Base-by-base conservation (phyloP, 768 basidiomycete genomes). In the Trametes cubensis region DNA sequence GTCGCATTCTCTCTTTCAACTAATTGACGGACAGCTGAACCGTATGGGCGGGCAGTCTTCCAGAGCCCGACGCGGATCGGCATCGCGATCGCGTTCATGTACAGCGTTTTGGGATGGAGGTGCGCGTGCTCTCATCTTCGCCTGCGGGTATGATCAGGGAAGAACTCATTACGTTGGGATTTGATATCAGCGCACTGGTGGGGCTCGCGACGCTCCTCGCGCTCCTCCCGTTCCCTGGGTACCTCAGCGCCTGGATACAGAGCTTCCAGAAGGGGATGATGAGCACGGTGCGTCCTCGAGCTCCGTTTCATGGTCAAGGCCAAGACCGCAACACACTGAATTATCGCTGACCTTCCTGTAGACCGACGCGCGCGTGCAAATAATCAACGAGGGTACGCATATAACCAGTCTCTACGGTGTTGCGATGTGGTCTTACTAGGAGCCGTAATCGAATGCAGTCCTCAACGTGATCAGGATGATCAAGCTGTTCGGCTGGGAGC, bases 101-200 rank as follows among this genome's bases (percentile, higher is more conserved):
- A 81, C 65, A 57, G 39, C 4, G 75, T 83, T 41, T 74, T 84
- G 30, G 80, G 79, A 26, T 83, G 81, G 81, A 79, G 78, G 75
- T 78, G 58, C 50, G 75, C 41, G 3, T n/a, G 3, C 18, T 1
- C 10, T n/a, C n/a, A n/a, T n/a, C n/a, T n/a, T n/a, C n/a, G n/a
- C n/a, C n/a, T n/a, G n/a, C n/a, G n/a, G n/a, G n/a, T n/a, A n/a
- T n/a, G n/a, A n/a, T n/a, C n/a, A n/a, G n/a, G n/a, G n/a, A n/a
- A n/a, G 17, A 18, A 15, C 28, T 20, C 15, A 26, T 28, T 6
- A 3, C 20, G 45, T 52, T 26, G 53, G 20, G 42, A 34, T 62
- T 30, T 23, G 1, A 18, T 45, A 6, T 13, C 64, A 76, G 77
- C 49, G 73, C 79, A 5, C 62, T 83, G 28, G 71, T 80, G 38